Evolutionary conservation across 2,329 filamentous ascomycete genomes (phyloP), one percentile per base, ranked within the genome.

Genomic region (Blastomyces silverae): DNA sequence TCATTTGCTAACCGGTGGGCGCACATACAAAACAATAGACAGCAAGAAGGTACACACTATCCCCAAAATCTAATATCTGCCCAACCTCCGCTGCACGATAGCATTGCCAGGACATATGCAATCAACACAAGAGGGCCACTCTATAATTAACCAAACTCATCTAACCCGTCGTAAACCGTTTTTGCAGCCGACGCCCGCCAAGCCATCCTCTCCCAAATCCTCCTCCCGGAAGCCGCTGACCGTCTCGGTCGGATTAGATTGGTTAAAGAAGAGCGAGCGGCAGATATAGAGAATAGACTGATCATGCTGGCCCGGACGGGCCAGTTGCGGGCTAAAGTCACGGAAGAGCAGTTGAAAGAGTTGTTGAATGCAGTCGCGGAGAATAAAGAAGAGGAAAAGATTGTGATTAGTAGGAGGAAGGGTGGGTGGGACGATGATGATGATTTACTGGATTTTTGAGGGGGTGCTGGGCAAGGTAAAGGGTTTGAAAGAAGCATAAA

Each of bases 201-300:
- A 65, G 66, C 74, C 25, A 89, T 97, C 71, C 87, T 99, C 67
- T 85, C 85, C 71, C 94, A 97, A 79, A 97, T 99, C 81, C 90
- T 99, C 67, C 88, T 92, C 72, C 94, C 94, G 70, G 91, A 93
- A 74, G 94, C 94, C 22, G 90, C 91, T 66, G 94, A 99, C 80
- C 90, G 94, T 17, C 85, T 99, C 0, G 91, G 91, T 65, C 91
- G 94, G 69, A 97, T 99, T 79, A 89, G 93, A 44, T 87, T 99
- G 66, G 94, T 99, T 74, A 97, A 97, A 80, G 91, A 92, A 76
- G 88, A 89, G 71, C 90, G 94, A 72, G 94, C 94, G 46, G 85
- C 84, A 67, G 92, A 97, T 73, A 86, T 99, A 65, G 94, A 99
- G 81, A 92, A 95, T 82, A 81, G 93, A 61, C 85, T 99, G 64